These are phyloP conservation scores for Hyphodiscus hymeniophilus DNA, from an alignment of 495 filamentous ascomycete species.

Conservation along the genomic window DNA sequence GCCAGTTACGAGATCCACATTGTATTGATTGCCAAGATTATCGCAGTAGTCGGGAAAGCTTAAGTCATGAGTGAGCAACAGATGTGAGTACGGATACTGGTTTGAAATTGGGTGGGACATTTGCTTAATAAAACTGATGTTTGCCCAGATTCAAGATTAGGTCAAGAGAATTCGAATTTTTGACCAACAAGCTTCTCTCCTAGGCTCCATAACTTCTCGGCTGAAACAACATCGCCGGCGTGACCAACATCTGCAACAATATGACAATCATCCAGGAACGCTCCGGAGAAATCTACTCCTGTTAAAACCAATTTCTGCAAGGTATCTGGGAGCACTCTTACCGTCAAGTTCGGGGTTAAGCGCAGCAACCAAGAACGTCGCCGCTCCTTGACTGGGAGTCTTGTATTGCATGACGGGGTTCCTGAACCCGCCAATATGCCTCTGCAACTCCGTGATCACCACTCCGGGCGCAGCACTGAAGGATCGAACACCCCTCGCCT, in stretches of 20 bases:
- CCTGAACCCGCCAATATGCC: not conserved
- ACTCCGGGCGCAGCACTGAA: slow-evolving; percentile 39
- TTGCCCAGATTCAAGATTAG: too few species aligned
- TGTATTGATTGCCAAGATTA: too few species aligned
- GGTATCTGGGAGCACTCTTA: too few species aligned
- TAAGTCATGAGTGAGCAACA: too few species aligned
- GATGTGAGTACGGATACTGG: too few species aligned
- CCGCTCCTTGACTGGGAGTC: slow-evolving; percentile 31
- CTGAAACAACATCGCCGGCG: slow-evolving; percentile 26
- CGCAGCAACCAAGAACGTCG: slow-evolving; percentile 33
- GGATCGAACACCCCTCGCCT: slow-evolving; percentile 24
- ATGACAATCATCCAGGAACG: slow-evolving; percentile 9
- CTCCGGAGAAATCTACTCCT: not conserved
- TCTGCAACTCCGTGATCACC: slow-evolving; percentile 5
- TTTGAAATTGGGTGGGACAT: too few species aligned
- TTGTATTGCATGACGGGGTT: slow-evolving; percentile 7
- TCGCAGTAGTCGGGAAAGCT: too few species aligned
- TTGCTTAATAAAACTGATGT: too few species aligned
- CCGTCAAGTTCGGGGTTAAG: slow-evolving; percentile 24
- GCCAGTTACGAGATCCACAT: too few species aligned
- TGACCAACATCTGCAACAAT: not conserved
- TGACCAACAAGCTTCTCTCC: slow-evolving; percentile 42
- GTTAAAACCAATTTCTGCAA: not conserved
- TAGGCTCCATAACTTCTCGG: slow-evolving; percentile 41
- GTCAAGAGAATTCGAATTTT: slow-evolving; percentile 11